Evolutionary conservation across 805 yeast genomes (phyloP), one percentile per base, ranked within the genome.

Genomic region (Saccharomycopsis malanga): DNA sequence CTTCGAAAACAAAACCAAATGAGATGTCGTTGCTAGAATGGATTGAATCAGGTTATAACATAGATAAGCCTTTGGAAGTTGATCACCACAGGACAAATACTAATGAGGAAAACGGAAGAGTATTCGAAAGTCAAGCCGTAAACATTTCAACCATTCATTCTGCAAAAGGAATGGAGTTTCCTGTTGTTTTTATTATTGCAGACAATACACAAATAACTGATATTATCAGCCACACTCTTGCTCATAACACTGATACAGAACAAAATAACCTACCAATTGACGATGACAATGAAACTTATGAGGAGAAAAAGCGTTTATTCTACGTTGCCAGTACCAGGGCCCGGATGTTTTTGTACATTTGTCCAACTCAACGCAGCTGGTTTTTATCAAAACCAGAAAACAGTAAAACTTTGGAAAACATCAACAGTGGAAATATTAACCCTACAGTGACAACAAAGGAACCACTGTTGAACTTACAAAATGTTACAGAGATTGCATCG

Each of bases 321-420:
- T 83, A 81, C 57, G 88, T 83, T 2, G 89, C 80, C 1, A 63
- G 74, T 57, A 82, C 89, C 0, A 68, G 91, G 51, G 84, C 89
- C 0, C 70, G 63, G 42, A 59, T 58, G 21, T 35, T 68, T 17
- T 49, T 70, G 10, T 69, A 68, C 40, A 22, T 61, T 36, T 40
- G n/a, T n/a, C n/a, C n/a, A n/a, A n/a, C n/a, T n/a, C n/a, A n/a
- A n/a, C n/a, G n/a, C n/a, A n/a, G n/a, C n/a, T n/a, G n/a, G n/a
- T n/a, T n/a, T n/a, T n/a, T n/a, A n/a, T n/a, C n/a, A n/a, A n/a
- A n/a, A n/a, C n/a, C n/a, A n/a, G n/a, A n/a, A n/a, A n/a, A n/a
- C n/a, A n/a, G n/a, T n/a, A n/a, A n/a, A n/a, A n/a, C n/a, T n/a
- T n/a, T n/a, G n/a, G n/a, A n/a, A n/a, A n/a, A n/a, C n/a, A n/a